Evolutionary conservation across 306 rosid species (phyloP).

Genomic region (Sicyos baderoa): DNA sequence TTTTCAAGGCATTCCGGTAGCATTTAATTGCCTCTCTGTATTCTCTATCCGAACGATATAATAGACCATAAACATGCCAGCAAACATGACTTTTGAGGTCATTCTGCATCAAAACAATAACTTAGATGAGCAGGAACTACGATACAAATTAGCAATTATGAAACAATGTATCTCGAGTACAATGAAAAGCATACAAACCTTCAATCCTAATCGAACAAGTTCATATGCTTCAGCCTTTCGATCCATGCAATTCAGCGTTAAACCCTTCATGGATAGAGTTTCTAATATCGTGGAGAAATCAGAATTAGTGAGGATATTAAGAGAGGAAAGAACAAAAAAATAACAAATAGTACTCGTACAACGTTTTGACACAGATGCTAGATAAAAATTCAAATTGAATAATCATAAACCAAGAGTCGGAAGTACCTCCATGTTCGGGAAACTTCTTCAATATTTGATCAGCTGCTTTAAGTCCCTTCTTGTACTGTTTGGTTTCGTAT

Average conservation of each 20-base stretch:
- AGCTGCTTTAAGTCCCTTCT: constrained; percentile 94
- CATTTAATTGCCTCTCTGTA: constrained; percentile 97
- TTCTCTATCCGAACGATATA: constrained; percentile 95
- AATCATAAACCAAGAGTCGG: neutral
- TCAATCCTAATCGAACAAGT: constrained; percentile 85
- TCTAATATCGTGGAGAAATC: constrained; percentile 30
- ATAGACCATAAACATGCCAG: constrained; percentile 99
- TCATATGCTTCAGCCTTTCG: constrained; percentile 96
- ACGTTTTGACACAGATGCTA: neutral
- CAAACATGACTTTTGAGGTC: constrained; percentile 99
- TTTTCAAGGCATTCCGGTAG: constrained; percentile 82
- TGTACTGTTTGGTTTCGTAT: constrained; percentile 94
- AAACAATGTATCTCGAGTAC: neutral
- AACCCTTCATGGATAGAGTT: constrained; percentile 97
- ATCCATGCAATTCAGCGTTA: constrained; percentile 95
- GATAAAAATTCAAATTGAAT: neutral
- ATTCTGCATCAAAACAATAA: constrained; percentile 52
- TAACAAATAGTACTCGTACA: neutral
- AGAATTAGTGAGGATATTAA: neutral
- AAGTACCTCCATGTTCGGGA: constrained; percentile 97
- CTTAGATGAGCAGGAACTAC: constrained; percentile 13
- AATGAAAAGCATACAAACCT: constrained; percentile 43
- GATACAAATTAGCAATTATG: neutral
- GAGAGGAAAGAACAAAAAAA: neutral
- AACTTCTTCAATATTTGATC: constrained; percentile 86